These are phyloP conservation scores for Aspergillus pseudotamarii DNA, from an alignment of 2,329 filamentous ascomycete species.

Conservation along the genomic window DNA sequence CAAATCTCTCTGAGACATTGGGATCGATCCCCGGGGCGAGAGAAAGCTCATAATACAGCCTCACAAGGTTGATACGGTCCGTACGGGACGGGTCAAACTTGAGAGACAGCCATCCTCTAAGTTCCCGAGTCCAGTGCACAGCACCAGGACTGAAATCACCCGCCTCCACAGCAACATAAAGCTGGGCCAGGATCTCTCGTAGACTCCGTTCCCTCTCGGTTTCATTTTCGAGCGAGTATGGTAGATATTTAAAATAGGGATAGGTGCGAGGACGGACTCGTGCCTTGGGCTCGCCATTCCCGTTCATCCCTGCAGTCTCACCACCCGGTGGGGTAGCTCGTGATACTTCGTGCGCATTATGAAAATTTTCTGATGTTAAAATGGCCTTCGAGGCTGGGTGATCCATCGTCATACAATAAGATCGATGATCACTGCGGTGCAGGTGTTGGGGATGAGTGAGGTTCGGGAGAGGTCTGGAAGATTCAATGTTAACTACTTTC, in stretches of 20 bases:
- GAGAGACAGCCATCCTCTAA: slow-evolving; percentile 90
- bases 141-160: slow-evolving; percentile 94
- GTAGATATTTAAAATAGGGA: slow-evolving; percentile 87
- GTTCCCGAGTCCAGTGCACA: slow-evolving; percentile 94
- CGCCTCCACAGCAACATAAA: slow-evolving; percentile 87
- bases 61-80: slow-evolving; percentile 79
- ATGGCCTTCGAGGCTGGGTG: slow-evolving; percentile 36
- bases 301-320: slow-evolving; percentile 52
- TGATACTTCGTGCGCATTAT: slow-evolving; percentile 69
- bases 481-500: slow-evolving; percentile 28
- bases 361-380: slow-evolving; percentile 41
- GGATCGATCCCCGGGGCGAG: slow-evolving; percentile 87
- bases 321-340: slow-evolving; percentile 81
- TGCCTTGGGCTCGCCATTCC: slow-evolving; percentile 63
- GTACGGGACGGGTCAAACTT: slow-evolving; percentile 95
- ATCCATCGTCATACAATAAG: slow-evolving; percentile 37
- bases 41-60: slow-evolving; percentile 91
- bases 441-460: slow-evolving; percentile 21
- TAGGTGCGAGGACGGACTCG: slow-evolving; percentile 81
- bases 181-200: slow-evolving; percentile 84
- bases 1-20: slow-evolving; percentile 81
- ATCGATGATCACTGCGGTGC: slow-evolving; percentile 20
- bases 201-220: slow-evolving; percentile 75
- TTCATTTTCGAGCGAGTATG: slow-evolving; percentile 84
- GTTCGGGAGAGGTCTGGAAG: slow-evolving; percentile 31